Evolutionary conservation across 2,329 filamentous ascomycete genomes (phyloP), one percentile per base, ranked within the genome.

Genomic region (Zymoseptoria crescenta): DNA sequence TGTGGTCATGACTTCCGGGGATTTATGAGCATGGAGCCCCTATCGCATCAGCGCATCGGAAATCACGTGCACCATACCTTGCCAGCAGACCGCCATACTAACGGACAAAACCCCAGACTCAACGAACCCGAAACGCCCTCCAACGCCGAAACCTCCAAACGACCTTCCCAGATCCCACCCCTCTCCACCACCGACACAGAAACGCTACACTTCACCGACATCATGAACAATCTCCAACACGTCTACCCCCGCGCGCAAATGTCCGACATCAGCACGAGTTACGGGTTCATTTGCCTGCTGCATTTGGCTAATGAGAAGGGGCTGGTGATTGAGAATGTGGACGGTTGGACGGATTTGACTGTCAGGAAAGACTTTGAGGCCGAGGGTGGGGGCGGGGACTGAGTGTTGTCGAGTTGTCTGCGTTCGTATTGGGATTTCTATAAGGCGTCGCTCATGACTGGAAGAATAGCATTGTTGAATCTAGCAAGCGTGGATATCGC

Each of bases 251-350:
- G 89, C 73, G 82, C 89, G 66, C 84, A 86, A 61, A 89, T 99
- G 85, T 86, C 88, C 61, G 94, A 99, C 74, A 97, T 99, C 69
- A 96, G 91, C 41, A 99, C 94, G 0, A 95, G 81, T 16, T 88
- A 83, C 66, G 96, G 94, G 73, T 99, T 97, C 76, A 99, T 99
- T 64, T 95, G 89, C 68, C 76, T 96, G 59, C 77, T 96, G 64
- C 92, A 96, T 75, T 73, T 96, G 68, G 92, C 92, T 60, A 96
- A 96, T 75, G 92, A 96, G 72, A 93, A 95, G 77, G 92, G 92
- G 0, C 78, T 96, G 48, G 80, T 88, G 24, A 88, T 96, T 62
- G 82, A 88, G 65, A 86, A 85, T 57, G 77, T 82, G 50, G 77
- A 81, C 35, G 75, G 72, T 8, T 79, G 78, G 63, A 73, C 74